These are phyloP conservation scores for Lentinula aciculospora DNA, from an alignment of 768 basidiomycete species.

Conservation along the genomic window DNA sequence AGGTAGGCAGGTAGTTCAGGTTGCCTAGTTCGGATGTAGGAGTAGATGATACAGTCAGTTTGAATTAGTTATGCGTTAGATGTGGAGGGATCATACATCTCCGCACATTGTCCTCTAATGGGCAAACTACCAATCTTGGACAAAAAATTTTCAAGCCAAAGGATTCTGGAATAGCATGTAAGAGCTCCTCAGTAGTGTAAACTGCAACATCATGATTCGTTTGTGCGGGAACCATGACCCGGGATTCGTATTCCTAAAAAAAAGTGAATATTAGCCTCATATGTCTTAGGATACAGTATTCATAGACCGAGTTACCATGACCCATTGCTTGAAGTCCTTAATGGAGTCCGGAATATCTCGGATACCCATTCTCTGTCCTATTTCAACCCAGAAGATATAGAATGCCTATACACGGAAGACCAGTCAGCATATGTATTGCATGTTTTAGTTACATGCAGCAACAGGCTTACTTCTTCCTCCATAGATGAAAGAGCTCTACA, in stretches of 20 bases:
- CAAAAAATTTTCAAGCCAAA: constrained; percentile 33
- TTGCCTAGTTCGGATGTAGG: constrained; percentile 21
- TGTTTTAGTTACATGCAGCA: background rate
- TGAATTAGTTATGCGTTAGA: background rate
- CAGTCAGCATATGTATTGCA: background rate
- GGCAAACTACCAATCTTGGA: constrained; percentile 24
- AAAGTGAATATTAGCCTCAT: background rate
- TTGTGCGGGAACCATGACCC: constrained; percentile 34
- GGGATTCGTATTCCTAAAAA: constrained; percentile 33
- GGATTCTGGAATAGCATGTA: constrained; percentile 28
- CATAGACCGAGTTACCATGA: constrained; percentile 19
- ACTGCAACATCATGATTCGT: constrained; percentile 33
- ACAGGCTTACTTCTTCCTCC: constrained; percentile 28
- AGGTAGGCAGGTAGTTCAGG: constrained; percentile 29
- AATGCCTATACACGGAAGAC: constrained; percentile 21
- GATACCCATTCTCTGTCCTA: constrained; percentile 43
- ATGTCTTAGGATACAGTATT: background rate
- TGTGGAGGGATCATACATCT: constrained; percentile 26
- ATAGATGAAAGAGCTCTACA: constrained; percentile 40
- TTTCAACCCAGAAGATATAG: constrained; percentile 35
- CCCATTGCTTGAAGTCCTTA: constrained; percentile 32
- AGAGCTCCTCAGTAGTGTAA: constrained; percentile 34
- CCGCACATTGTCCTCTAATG: constrained; percentile 40
- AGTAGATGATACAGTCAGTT: background rate
- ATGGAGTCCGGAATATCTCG: constrained; percentile 36